These are phyloP conservation scores for Wallacemonas collosoma DNA, from an alignment of 208 protist genomes.

Conservation along the genomic window DNA sequence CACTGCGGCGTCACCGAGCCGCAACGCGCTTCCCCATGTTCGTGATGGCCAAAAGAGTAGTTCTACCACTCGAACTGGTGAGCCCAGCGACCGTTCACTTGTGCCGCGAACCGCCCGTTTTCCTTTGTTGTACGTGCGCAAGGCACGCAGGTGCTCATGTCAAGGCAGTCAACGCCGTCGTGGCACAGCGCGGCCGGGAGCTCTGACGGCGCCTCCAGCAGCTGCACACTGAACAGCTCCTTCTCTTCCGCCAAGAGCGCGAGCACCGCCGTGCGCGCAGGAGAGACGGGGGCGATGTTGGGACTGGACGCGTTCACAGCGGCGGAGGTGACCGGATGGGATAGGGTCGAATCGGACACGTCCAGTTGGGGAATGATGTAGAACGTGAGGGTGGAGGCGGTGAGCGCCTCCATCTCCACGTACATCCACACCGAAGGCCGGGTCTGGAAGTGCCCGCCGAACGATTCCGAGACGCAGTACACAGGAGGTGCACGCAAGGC, in stretches of 20 bases:
- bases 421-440: conserved; percentile 73
- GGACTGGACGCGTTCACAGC: too few relatives aligned
- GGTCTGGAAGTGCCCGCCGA: conserved; percentile 42
- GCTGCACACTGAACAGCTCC: conserved; percentile 33
- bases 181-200: conserved; percentile 53
- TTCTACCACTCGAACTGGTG: conserved; percentile 32
- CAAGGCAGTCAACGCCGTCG: conserved; percentile 42
- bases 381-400: conserved; percentile 27
- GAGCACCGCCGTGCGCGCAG: conserved; percentile 22
- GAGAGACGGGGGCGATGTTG: background rate
- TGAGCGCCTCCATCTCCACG: conserved; percentile 46
- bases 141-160: conserved; percentile 35
- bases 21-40: too few relatives aligned
- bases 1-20: too few relatives aligned
- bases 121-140: background rate
- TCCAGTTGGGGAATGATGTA: conserved; percentile 58
- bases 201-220: conserved; percentile 42
- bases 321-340: background rate
- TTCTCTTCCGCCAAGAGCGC: conserved; percentile 41
- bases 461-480: conserved; percentile 59
- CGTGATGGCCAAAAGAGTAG: too few relatives aligned
- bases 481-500: conserved; percentile 6
- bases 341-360: background rate
- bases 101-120: background rate
- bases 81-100: conserved; percentile 49